These are phyloP conservation scores for Candida insectorum DNA, from an alignment of 805 yeast genomes.

Conservation along the genomic window DNA sequence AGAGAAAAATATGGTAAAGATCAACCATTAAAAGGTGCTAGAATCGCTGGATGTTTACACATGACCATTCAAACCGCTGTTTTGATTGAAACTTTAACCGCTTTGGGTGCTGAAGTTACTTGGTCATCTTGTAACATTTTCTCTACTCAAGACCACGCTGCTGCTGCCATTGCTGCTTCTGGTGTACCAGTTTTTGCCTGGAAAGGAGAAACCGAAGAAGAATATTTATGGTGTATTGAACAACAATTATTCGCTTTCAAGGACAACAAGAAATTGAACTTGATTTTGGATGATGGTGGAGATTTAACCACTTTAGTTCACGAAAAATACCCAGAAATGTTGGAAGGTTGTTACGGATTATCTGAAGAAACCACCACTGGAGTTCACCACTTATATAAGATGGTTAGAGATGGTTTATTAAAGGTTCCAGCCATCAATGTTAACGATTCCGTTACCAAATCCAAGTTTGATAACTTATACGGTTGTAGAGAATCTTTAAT, in stretches of 20 bases:
- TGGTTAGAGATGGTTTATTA: conserved; percentile 81
- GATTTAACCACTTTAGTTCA: conserved; percentile 96
- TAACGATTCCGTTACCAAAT: conserved; percentile 98
- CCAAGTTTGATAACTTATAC: conserved; percentile 98
- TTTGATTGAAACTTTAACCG: conserved; percentile 93
- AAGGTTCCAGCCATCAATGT: conserved; percentile 99
- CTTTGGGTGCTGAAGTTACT: conserved; percentile 98
- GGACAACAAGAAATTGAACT: conserved; percentile 90
- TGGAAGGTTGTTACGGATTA: conserved; percentile 90
- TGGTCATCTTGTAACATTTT: conserved; percentile 99
- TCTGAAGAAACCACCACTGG: conserved; percentile 99
- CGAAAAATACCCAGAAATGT: conserved; percentile 97
- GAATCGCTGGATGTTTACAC: conserved; percentile 98
- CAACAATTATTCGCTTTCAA: conserved; percentile 98
- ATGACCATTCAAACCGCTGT: conserved; percentile 99
- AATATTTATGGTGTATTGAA: conserved; percentile 98
- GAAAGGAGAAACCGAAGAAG: conserved; percentile 99
- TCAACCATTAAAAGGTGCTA: conserved; percentile 97
- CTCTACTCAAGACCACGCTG: conserved; percentile 99
- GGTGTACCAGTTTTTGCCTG: conserved; percentile 99
- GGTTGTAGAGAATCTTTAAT: conserved; percentile 99
- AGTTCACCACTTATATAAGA: conserved; percentile 98
- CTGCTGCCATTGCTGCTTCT: conserved; percentile 99
- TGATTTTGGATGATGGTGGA: conserved; percentile 99
- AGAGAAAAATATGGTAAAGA: conserved; percentile 86